Evolutionary conservation across 306 rosid genomes (phyloP).

Genomic region (Canavalia ensiformis): DNA sequence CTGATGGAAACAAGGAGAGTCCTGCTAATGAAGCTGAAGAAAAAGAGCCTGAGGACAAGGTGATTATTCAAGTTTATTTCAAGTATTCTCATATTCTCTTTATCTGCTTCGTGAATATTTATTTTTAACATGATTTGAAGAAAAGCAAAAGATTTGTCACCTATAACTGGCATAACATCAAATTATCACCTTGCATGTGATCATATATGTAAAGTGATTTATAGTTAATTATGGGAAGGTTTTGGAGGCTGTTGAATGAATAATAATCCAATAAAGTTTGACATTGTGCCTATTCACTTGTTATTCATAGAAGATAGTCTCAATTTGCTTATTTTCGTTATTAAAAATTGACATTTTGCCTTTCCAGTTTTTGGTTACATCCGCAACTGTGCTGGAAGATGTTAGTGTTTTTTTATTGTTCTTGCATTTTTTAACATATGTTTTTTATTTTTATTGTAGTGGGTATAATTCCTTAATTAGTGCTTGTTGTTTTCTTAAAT

Average conservation of each 20-base stretch:
- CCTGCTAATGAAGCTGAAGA: slow-evolving; percentile 64
- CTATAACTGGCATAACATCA: not conserved
- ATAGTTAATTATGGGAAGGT: not conserved
- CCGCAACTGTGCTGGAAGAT: not conserved
- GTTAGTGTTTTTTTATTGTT: not conserved
- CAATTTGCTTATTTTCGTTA: not conserved
- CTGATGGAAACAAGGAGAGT: slow-evolving; percentile 65
- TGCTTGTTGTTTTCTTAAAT: not conserved
- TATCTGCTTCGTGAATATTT: not conserved
- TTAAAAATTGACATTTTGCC: not conserved
- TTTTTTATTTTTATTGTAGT: not conserved
- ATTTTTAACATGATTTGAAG: not conserved
- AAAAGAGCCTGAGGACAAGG: slow-evolving; percentile 79
- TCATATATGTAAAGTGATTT: not conserved
- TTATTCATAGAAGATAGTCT: not conserved
- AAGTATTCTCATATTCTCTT: not conserved
- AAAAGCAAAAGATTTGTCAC: not conserved
- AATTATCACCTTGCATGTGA: not conserved
- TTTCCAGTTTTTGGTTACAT: not conserved
- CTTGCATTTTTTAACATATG: not conserved
- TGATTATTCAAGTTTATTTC: slow-evolving; percentile 16
- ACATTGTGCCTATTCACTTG: not conserved
- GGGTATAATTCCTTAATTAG: not conserved
- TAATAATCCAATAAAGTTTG: not conserved
- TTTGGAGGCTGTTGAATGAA: slow-evolving; percentile 21